These are phyloP conservation scores for Epithele typhae DNA, from an alignment of 768 basidiomycete genomes.

Conservation along the genomic window DNA sequence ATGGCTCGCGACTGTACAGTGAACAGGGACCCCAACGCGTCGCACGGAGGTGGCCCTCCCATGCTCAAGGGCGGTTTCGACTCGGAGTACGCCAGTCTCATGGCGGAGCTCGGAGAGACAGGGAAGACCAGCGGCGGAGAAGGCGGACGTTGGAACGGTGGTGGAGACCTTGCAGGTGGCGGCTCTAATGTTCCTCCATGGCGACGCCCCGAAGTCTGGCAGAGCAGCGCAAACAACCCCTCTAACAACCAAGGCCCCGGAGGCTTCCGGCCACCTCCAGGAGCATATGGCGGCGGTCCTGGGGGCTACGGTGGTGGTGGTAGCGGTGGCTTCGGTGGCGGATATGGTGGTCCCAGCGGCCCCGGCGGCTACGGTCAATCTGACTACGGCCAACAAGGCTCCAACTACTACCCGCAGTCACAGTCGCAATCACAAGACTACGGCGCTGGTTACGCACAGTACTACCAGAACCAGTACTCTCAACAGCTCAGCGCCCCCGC, in stretches of 20 bases:
- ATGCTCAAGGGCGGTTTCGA: conserved; percentile 81
- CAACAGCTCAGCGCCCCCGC: conserved; percentile 54
- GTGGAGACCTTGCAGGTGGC: conserved; percentile 47
- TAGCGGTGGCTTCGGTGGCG: conserved; percentile 16
- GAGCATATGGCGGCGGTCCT: conserved; percentile 31
- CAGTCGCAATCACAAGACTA: conserved; percentile 56
- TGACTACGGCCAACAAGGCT: conserved; percentile 30
- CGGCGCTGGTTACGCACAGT: conserved; percentile 72
- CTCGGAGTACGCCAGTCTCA: conserved; percentile 94
- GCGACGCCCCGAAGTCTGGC: conserved; percentile 89
- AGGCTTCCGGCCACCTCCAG: conserved; percentile 63
- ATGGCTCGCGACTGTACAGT: conserved; percentile 98
- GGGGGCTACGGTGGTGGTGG: conserved; percentile 12
- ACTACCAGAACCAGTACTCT: conserved; percentile 85
- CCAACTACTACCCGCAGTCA: conserved; percentile 33
- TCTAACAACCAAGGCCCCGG: conserved; percentile 35
- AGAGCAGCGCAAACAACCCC: conserved; percentile 39
- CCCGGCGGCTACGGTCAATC: conserved; percentile 28
- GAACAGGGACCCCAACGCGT: conserved; percentile 83
- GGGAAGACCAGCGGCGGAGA: conserved; percentile 53
- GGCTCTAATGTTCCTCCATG: conserved; percentile 85
- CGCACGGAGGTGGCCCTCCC: conserved; percentile 35
- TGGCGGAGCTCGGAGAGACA: conserved; percentile 96
- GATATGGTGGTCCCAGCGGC: conserved; percentile 12
- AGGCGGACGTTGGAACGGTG: conserved; percentile 58